These are phyloP conservation scores for Emergomyces orientalis DNA, from an alignment of 2,329 filamentous ascomycete species.

Conservation along the genomic window DNA sequence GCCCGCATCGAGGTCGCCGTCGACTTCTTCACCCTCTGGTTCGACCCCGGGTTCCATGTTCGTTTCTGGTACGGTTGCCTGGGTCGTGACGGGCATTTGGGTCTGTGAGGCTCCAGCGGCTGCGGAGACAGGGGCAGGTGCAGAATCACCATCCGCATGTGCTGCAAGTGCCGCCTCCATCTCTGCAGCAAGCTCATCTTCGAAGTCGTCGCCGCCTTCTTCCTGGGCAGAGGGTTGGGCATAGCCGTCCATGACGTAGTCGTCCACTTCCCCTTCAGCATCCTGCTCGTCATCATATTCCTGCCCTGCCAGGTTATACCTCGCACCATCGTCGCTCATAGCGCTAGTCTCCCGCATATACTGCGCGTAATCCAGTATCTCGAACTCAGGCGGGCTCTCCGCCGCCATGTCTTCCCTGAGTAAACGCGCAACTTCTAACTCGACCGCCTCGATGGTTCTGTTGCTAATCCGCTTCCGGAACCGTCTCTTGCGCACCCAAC, in stretches of 20 bases:
- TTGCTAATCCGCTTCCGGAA: slow-evolving; percentile 77
- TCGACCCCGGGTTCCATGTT: slow-evolving; percentile 7
- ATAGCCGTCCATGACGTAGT: slow-evolving; percentile 24
- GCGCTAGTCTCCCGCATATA: slow-evolving; percentile 36
- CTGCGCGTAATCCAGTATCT: slow-evolving; percentile 51
- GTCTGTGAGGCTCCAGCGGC: slow-evolving; percentile 18
- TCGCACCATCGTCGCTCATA: slow-evolving; percentile 33
- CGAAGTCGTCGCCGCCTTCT: slow-evolving; percentile 29
- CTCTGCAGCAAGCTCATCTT: slow-evolving; percentile 35
- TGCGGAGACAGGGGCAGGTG: slow-evolving; percentile 9
- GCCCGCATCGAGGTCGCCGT: slow-evolving; percentile 15
- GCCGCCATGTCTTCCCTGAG: slow-evolving; percentile 59
- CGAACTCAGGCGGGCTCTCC: slow-evolving; percentile 48
- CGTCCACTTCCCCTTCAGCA: slow-evolving; percentile 41
- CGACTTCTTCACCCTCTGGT: slow-evolving; percentile 8
- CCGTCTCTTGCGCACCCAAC: slow-evolving; percentile 69
- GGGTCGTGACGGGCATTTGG: not conserved
- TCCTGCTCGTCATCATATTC: slow-evolving; percentile 41
- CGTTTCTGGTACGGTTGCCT: slow-evolving; percentile 8
- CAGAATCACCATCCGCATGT: slow-evolving; percentile 23
- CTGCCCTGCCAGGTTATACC: slow-evolving; percentile 39
- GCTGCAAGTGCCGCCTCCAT: slow-evolving; percentile 37
- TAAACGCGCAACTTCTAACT: slow-evolving; percentile 66
- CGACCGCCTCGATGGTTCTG: slow-evolving; percentile 75
- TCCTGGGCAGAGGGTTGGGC: slow-evolving; percentile 31